Evolutionary conservation across 2,329 filamentous ascomycete species (phyloP).

Genomic region (Diplodia intermedia): DNA sequence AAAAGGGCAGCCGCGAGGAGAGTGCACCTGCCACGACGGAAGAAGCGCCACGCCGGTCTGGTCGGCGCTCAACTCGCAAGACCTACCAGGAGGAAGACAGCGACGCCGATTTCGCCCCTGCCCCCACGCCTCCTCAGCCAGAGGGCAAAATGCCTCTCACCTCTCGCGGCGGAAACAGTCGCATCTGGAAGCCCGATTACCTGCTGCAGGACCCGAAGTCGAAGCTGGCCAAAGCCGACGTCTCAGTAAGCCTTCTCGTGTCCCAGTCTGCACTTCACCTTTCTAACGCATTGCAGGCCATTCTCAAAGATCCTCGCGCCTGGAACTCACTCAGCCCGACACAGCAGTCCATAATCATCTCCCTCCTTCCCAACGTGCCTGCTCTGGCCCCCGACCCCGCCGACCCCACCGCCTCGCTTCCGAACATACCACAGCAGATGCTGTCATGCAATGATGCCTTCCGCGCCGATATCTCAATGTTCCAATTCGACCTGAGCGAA

Average conservation of each 20-base stretch:
- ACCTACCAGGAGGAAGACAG: conserved; percentile 30
- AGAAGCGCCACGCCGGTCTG: conserved; percentile 30
- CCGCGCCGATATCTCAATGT: conserved; percentile 60
- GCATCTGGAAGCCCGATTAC: conserved; percentile 41
- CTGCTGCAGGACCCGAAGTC: conserved; percentile 44
- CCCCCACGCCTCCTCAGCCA: conserved; percentile 31
- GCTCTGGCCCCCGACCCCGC: conserved; percentile 2
- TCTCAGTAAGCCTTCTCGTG: conserved; percentile 38
- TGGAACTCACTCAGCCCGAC: conserved; percentile 28
- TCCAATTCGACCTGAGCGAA: conserved; percentile 61
- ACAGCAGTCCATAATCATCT: conserved; percentile 26
- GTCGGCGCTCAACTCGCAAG: conserved; percentile 13
- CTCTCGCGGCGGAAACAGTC: neutral
- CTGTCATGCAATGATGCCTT: conserved; percentile 53
- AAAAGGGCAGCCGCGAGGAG: conserved; percentile 32
- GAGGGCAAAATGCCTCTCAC: neutral
- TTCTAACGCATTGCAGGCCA: conserved; percentile 9
- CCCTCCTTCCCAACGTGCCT: conserved; percentile 8
- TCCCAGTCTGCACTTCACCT: neutral
- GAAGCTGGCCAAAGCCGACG: conserved; percentile 43
- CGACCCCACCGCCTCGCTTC: neutral
- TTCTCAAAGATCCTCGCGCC: conserved; percentile 31
- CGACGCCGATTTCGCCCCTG: conserved; percentile 32
- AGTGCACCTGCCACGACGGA: conserved; percentile 32
- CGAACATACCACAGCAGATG: conserved; percentile 36